Base-by-base conservation (phyloP, 345 rosid genomes). In the Eucalyptus globulus region DNA sequence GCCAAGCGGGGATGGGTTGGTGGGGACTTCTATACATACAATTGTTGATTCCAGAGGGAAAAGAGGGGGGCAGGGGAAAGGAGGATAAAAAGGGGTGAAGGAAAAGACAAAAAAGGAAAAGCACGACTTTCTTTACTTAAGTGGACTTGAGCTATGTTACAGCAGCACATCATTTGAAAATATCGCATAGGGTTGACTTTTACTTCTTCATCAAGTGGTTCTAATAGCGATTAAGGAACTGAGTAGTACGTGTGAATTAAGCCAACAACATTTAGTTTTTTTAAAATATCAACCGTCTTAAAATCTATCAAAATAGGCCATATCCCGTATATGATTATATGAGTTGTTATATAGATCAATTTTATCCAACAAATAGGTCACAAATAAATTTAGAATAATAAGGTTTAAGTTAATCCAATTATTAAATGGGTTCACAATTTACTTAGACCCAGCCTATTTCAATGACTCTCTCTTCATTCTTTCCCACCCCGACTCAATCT, bases 371-470 rank as follows among this genome's bases (percentile, higher is more conserved):
- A 50, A 50, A 50, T 50, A 50, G 7, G 17, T 15, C 3, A 50
- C 17, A 15, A 6, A 50, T 50, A 0, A 14, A 50, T 50, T 50
- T 16, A 50, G 17, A 50, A 14, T 50, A 15, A 15, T 50, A 14
- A 50, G 19, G 17, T 2, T 5, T 50, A 50, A 14, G 53, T 5
- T 50, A 50, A 15, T 50, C 2, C 17, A 2, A 0, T 2, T 15
- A 16, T 50, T 50, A 14, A 14, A 50, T 50, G 17, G 1, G 53
- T 5, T 50, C 17, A 50, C 17, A 50, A 50, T 14, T 50, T 14
- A 14, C 7, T 50, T 50, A 14, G 17, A 15, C 7, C 17, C 53
- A 0, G 3, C 3, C 17, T 50, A 50, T 50, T 14, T 15, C 17
- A 14, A 15, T 50, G 19, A 50, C 7, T 49, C 16, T 49, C 2